A percentile compares a stretch with the other conserved stretches of the same genome.
These are phyloP conservation scores for Trematosphaeria pertusa DNA, from an alignment of 2,329 filamentous ascomycete genomes.

Conservation along the genomic window DNA sequence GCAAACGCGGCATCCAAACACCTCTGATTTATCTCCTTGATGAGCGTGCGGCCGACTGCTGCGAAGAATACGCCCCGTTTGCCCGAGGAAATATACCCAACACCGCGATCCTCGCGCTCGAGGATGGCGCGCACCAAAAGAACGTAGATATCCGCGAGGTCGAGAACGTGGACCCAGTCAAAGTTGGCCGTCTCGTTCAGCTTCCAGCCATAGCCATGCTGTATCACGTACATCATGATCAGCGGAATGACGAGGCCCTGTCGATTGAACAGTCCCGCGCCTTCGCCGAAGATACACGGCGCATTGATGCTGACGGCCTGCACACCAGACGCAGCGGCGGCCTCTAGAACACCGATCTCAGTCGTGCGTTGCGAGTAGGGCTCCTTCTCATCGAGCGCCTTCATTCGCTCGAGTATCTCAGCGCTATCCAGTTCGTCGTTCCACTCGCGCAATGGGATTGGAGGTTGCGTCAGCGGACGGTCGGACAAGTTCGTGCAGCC, in stretches of 20 bases:
- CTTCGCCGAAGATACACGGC: slow-evolving; percentile 25
- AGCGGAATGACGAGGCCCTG: slow-evolving; percentile 21
- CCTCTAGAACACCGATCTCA: slow-evolving; percentile 19
- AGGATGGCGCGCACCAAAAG: slow-evolving; percentile 21
- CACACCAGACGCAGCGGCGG: slow-evolving; percentile 14
- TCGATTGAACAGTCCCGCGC: slow-evolving; percentile 22
- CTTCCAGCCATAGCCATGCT: slow-evolving; percentile 26
- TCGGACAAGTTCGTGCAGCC: slow-evolving; percentile 24
- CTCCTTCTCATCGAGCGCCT: slow-evolving; percentile 9
- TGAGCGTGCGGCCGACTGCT: slow-evolving; percentile 15
- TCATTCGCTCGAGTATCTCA: slow-evolving; percentile 18
- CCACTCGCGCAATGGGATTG: slow-evolving; percentile 17
- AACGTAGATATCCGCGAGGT: slow-evolving; percentile 23
- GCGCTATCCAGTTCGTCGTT: slow-evolving; percentile 17
- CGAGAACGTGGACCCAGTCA: slow-evolving; percentile 24
- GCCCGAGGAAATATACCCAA: slow-evolving; percentile 20
- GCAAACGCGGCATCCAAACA: slow-evolving; percentile 24
- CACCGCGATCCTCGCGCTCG: slow-evolving; percentile 20
- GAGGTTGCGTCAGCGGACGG: slow-evolving; percentile 10
- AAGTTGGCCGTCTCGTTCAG: slow-evolving; percentile 27
- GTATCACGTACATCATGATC: slow-evolving; percentile 18
- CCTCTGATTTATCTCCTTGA: slow-evolving; percentile 19
- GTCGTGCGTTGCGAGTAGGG: slow-evolving; percentile 22
- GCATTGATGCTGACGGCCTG: slow-evolving; percentile 22
- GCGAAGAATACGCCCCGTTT: slow-evolving; percentile 22